Percentiles rank a stretch among this genome's conserved stretches.
phyloP scores from a whole-genome alignment of 2,329 filamentous ascomycete species.

The Ophiostoma angusticollis region DNA sequence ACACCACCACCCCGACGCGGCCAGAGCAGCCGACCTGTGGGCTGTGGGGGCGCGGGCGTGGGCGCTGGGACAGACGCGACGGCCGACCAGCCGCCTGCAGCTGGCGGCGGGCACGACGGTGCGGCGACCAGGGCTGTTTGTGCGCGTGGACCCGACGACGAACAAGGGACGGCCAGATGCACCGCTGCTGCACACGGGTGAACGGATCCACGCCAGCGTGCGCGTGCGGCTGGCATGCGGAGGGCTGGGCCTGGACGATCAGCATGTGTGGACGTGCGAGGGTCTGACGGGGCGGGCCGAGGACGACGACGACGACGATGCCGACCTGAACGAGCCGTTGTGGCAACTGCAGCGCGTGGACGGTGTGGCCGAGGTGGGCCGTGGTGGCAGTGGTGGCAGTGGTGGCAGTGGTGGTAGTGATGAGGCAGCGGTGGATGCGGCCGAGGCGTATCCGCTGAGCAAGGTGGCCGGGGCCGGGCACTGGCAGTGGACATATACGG shows the following conservation, averaged over 20 bases:
- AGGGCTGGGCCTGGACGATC: constrained; percentile 24
- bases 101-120: constrained; percentile 18
- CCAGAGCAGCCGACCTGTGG: constrained; percentile 7
- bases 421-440: too few relatives aligned
- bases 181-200: constrained; percentile 25
- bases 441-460: constrained; percentile 15
- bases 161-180: constrained; percentile 22
- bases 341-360: constrained; percentile 18
- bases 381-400: constrained; percentile 4
- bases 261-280: constrained; percentile 18
- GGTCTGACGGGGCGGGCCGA: constrained; percentile 14
- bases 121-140: constrained; percentile 24
- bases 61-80: constrained; percentile 19
- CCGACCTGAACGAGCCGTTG: constrained; percentile 8
- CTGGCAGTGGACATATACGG: constrained; percentile 22
- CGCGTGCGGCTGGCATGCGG: constrained; percentile 19
- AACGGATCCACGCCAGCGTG: constrained; percentile 23
- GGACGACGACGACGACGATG: constrained; percentile 3
- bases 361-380: background rate
- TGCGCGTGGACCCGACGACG: constrained; percentile 25
- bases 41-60: constrained; percentile 18
- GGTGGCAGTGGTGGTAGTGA: too few relatives aligned
- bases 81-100: constrained; percentile 17
- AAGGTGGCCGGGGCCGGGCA: constrained; percentile 17
- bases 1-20: constrained; percentile 14